Evolutionary conservation across 495 filamentous ascomycete species (phyloP), one percentile per base, ranked within the genome.

Genomic region (Penicillium fimorum): DNA sequence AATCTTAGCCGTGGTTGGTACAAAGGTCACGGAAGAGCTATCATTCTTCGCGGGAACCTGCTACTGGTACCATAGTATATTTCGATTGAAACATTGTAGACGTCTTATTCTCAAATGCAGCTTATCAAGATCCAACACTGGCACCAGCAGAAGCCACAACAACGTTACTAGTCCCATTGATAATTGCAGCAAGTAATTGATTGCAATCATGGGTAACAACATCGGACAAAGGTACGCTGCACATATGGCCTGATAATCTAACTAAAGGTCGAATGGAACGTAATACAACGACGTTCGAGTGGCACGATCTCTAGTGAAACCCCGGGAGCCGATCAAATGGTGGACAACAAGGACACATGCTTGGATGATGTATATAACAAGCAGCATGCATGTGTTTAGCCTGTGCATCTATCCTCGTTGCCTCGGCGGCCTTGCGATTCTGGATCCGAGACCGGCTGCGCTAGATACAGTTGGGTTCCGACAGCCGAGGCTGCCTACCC

Each of bases 1-100:
- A 32, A 22, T 2, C 12, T 41, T 15, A 29, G 29, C 20, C 1
- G 9, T 37, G 10, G 43, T 29, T 51, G 35, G 32, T 41, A 42
- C 4, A 40, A 46, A 1, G 32, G 48, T 47, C 18, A 12, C 3
- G 51, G 37, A 2, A n/a, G 58, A 0, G 15, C 33, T 3, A 49
- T 58, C 5, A 49, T 60, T 22, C 50, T 56, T 25, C 9, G 58
- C 17, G 48, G 57, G 10, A 42, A 60, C 10, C 35, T 61, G 17
- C 57, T 50, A 12, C 42, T 41, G 8, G 15, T 61, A 8, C 54
- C 53, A 9, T 32, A 57, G 15, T 55, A 57, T 8, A 12, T 29
- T 1, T 18, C 18, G 1, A 10, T 37, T 37, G 35, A 13, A 37
- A 37, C 35, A n/a, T 37, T 37, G 15, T n/a, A 4, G 6, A 27